Evolutionary conservation across 2,329 filamentous ascomycete species (phyloP), one percentile per base, ranked within the genome.

Genomic region (Chrysosporium keratinophilum): DNA sequence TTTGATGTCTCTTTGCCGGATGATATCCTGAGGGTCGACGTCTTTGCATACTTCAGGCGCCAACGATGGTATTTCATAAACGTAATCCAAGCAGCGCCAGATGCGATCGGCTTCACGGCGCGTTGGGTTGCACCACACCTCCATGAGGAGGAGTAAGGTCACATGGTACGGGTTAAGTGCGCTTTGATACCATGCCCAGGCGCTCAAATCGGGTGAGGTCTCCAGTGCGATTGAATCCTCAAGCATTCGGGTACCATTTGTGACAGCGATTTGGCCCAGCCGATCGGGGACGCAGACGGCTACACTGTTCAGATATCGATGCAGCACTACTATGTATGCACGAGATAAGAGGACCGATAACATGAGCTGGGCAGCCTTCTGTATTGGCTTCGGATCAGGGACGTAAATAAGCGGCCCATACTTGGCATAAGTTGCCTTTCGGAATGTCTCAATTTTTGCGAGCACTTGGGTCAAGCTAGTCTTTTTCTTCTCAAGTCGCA

Each of bases 141-240:
- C 84, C 19, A 80, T 78, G 5, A 87, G 74, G 19, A 90, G 71
- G 1, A 89, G 73, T 33, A 89, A 74, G 0, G 84, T 83, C 3
- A 78, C 76, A 62, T 88, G 85, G 65, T 83, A 87, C 64, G 88
- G 85, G 57, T 86, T 82, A 58, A 85, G 79, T 5, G 85, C 83
- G 3, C 84, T 83, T 11, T 72, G 63, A 60, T 88, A 88, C 86
- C 86, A 89, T 1, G 73, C 68, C 84, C 84, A 89, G 1, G 70
- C 69, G 1, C 70, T 66, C 37, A 87, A 60, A 1, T 73, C 71
- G 1, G 76, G 76, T 0, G 72, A 65, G 1, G 73, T 77, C 54
- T 82, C 79, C 10, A 83, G 68, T 7, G 70, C 69, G 46, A 82
- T 76, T 2, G 74, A 76, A 56, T 73, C 72, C 60, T 83, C 80